Evolutionary conservation across 306 rosid species (phyloP).

Genomic region (Hippophae gyantsensis): DNA sequence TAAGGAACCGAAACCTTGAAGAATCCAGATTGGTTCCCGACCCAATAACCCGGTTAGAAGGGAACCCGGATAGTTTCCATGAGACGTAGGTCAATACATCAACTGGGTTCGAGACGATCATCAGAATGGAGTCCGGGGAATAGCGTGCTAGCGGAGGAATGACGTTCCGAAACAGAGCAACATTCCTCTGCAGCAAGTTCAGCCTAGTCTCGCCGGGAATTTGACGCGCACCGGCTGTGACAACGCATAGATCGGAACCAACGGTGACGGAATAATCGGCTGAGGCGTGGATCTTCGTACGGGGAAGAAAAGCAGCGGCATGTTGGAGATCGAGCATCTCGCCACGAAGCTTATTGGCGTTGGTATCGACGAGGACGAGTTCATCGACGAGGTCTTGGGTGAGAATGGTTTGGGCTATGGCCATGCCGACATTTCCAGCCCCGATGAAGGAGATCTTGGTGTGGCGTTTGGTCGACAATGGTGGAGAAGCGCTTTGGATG

Average conservation of each 20-base stretch:
- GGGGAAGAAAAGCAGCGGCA: slow-evolving; percentile 92
- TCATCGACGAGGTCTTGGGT: slow-evolving; percentile 75
- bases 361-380: slow-evolving; percentile 63
- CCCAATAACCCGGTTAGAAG: slow-evolving; percentile 81
- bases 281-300: slow-evolving; percentile 69
- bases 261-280: slow-evolving; percentile 57
- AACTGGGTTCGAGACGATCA: slow-evolving; percentile 79
- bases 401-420: slow-evolving; percentile 91
- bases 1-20: slow-evolving; percentile 74
- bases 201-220: slow-evolving; percentile 60
- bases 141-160: slow-evolving; percentile 56
- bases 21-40: slow-evolving; percentile 94
- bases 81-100: slow-evolving; percentile 72
- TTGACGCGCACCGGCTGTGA: slow-evolving; percentile 87
- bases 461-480: slow-evolving; percentile 52
- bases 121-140: slow-evolving; percentile 47
- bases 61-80: slow-evolving; percentile 86
- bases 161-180: slow-evolving; percentile 45
- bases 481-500: slow-evolving; percentile 38
- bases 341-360: slow-evolving; percentile 73
- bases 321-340: slow-evolving; percentile 94
- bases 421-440: slow-evolving; percentile 94
- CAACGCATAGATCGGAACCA: slow-evolving; percentile 80
- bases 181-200: slow-evolving; percentile 68
- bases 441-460: slow-evolving; percentile 71